These are phyloP conservation scores for Simplicillium sp. DNA, from an alignment of 2,329 filamentous ascomycete genomes.

Conservation along the genomic window DNA sequence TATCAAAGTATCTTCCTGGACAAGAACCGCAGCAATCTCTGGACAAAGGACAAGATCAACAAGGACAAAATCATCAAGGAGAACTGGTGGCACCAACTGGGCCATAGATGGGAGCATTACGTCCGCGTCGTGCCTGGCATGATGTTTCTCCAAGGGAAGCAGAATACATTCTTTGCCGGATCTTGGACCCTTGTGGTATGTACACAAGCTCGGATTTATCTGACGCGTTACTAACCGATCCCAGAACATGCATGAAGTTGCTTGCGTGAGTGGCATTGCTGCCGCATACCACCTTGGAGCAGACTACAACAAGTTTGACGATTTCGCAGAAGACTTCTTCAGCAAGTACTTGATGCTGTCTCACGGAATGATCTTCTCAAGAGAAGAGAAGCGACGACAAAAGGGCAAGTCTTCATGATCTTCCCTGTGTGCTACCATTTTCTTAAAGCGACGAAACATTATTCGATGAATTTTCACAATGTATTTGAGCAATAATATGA, in stretches of 20 bases:
- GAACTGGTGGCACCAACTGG: constrained; percentile 62
- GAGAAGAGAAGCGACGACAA: constrained; percentile 20
- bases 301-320: constrained; percentile 50
- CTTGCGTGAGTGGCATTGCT: constrained; percentile 60
- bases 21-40: constrained; percentile 43
- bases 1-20: constrained; percentile 64
- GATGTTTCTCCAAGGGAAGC: constrained; percentile 61
- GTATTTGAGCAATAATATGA: too few relatives aligned
- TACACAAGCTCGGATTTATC: constrained; percentile 2
- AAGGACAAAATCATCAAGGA: constrained; percentile 49
- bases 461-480: too few relatives aligned
- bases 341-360: constrained; percentile 35
- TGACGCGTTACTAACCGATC: constrained; percentile 7
- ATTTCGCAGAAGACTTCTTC: constrained; percentile 37
- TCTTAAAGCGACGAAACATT: too few relatives aligned
- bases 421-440: too few relatives aligned
- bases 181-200: constrained; percentile 60
- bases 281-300: constrained; percentile 62
- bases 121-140: constrained; percentile 58
- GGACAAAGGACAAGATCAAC: constrained; percentile 51
- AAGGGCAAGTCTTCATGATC: background rate
- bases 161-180: constrained; percentile 53
- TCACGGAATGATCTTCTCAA: constrained; percentile 29
- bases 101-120: constrained; percentile 56
- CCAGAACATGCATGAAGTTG: constrained; percentile 60